Conservation (phyloP, 176 grass and related monocot genomes). For the Cymbopogon citratus region DNA sequence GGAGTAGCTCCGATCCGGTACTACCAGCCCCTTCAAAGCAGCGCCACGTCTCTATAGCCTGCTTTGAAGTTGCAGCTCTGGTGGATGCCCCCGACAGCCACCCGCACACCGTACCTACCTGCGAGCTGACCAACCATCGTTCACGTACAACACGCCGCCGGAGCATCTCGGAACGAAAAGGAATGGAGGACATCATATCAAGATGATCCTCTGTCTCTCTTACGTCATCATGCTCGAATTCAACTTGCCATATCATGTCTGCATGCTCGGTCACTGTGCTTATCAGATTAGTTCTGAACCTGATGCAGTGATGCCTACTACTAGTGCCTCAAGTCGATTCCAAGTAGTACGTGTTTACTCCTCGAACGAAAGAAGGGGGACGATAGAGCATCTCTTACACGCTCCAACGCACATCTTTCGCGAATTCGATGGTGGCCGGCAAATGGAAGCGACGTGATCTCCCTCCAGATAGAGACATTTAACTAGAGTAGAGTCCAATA, state of each 20-base stretch:
- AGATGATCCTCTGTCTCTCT: too few relatives aligned
- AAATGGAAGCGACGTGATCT: background rate
- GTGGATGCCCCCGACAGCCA: background rate
- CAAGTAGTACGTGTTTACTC: too few relatives aligned
- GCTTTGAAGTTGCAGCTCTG: background rate
- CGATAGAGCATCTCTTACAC: background rate
- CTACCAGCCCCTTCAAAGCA: background rate
- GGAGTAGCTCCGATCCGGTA: too few relatives aligned
- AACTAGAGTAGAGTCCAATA: too few relatives aligned
- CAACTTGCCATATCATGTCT: too few relatives aligned
- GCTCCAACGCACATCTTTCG: background rate
- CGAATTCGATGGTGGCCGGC: background rate
- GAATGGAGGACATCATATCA: background rate
- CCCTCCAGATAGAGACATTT: constrained; percentile 4
- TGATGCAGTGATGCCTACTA: background rate
- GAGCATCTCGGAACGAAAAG: background rate
- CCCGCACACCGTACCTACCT: background rate
- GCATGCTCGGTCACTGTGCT: background rate
- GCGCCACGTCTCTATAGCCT: background rate
- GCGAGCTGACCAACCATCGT: background rate
- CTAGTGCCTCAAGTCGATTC: background rate
- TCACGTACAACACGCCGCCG: background rate
- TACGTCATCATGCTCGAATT: too few relatives aligned
- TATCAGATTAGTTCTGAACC: background rate
- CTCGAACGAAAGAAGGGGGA: background rate